phyloP scores from a whole-genome alignment of 2,329 filamentous ascomycete species.

The Aspergillus quadricinctus region DNA sequence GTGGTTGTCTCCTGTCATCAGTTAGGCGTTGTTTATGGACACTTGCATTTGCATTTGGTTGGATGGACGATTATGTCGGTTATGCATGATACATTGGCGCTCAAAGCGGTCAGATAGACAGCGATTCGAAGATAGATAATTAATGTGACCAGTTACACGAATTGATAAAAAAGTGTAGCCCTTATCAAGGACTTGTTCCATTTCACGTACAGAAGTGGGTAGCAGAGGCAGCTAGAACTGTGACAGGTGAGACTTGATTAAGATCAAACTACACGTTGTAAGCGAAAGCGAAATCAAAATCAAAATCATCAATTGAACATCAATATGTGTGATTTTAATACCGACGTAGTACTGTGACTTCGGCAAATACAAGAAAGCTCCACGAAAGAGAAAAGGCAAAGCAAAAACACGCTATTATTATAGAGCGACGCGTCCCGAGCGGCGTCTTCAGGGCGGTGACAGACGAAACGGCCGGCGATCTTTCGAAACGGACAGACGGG shows the following conservation, averaged over 20 bases:
- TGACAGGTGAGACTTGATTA: neutral
- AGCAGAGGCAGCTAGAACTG: neutral
- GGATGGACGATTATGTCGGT: neutral
- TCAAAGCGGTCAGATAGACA: neutral
- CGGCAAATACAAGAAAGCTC: neutral
- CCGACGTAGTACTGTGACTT: neutral
- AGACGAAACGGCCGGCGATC: neutral
- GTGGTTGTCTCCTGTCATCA: neutral
- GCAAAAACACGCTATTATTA: neutral
- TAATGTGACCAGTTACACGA: neutral
- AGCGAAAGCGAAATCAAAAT: neutral
- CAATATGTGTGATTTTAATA: neutral
- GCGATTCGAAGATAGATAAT: neutral
- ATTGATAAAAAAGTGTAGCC: neutral
- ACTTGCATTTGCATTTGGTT: neutral
- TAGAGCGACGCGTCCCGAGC: neutral
- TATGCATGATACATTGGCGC: neutral
- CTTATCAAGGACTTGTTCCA: neutral
- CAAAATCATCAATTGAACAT: neutral
- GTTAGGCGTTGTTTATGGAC: neutral
- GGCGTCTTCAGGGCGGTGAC: neutral
- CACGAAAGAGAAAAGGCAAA: neutral
- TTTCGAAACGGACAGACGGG: neutral
- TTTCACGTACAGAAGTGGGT: neutral
- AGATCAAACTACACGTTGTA: neutral